These are phyloP conservation scores for Podospora pseudopauciseta DNA, from an alignment of 495 filamentous ascomycete species.

Conservation along the genomic window DNA sequence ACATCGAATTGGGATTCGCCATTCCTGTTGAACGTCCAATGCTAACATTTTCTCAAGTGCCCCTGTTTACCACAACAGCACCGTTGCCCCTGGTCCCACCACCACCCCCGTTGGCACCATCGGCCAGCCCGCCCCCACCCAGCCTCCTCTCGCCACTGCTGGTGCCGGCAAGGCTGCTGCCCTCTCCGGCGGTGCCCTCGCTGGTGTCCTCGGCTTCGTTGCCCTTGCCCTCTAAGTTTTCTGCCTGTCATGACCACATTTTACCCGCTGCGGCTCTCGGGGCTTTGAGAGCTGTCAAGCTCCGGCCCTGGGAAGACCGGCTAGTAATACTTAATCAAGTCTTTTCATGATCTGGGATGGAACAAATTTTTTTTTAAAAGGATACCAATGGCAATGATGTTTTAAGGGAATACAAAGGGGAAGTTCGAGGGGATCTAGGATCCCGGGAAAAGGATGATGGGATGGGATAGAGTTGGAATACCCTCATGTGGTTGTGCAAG, in stretches of 20 bases:
- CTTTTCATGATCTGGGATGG: constrained; percentile 7
- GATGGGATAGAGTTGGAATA: not conserved
- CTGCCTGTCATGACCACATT: constrained; percentile 8
- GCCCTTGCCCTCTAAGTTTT: constrained; percentile 70
- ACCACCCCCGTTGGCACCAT: constrained; percentile 33
- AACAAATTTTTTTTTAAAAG: not conserved
- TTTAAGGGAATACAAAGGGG: not conserved
- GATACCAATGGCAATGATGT: not conserved
- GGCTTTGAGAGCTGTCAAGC: not conserved
- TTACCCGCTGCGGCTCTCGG: not conserved
- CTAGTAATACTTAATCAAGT: constrained; percentile 8
- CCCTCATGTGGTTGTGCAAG: not conserved
- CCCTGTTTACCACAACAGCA: constrained; percentile 33
- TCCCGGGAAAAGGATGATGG: not conserved
- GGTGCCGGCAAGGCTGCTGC: constrained; percentile 63
- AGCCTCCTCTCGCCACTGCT: constrained; percentile 45
- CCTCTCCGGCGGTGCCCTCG: constrained; percentile 66
- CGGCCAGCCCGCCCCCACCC: constrained; percentile 32
- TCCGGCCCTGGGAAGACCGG: not conserved
- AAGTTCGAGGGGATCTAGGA: not conserved
- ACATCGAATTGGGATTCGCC: not conserved
- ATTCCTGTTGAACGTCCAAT: not conserved
- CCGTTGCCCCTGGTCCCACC: constrained; percentile 32
- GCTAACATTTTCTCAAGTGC: constrained; percentile 15
- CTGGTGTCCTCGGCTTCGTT: constrained; percentile 68